Conservation (phyloP, 2,329 filamentous ascomycete genomes). For the Alternaria sp. region DNA sequence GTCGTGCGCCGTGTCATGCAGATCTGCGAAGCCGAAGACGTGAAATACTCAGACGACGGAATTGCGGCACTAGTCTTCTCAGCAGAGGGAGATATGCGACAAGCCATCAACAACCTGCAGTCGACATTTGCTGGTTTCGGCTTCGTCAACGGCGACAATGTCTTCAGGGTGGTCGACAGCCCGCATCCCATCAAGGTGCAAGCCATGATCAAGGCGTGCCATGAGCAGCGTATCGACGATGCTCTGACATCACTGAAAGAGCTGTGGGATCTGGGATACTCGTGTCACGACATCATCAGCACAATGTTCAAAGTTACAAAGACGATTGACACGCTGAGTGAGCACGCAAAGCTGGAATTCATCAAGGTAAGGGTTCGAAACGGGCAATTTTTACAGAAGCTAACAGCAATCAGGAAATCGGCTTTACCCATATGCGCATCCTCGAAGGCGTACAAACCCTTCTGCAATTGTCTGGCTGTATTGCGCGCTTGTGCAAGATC, state of each 20-base stretch:
- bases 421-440: constrained; percentile 98
- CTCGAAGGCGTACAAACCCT: constrained; percentile 97
- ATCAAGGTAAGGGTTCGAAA: constrained; percentile 66
- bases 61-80: constrained; percentile 96
- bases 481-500: constrained; percentile 89
- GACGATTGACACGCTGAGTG: constrained; percentile 87
- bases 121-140: constrained; percentile 92
- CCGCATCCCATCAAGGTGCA: constrained; percentile 98
- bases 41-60: constrained; percentile 90
- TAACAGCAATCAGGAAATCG: constrained; percentile 70
- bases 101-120: constrained; percentile 98
- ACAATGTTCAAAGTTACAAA: constrained; percentile 99
- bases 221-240: constrained; percentile 87
- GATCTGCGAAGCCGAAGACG: constrained; percentile 90
- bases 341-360: constrained; percentile 95
- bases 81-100: constrained; percentile 97
- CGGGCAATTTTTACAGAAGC: not conserved
- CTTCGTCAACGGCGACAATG: constrained; percentile 96
- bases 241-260: constrained; percentile 87
- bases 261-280: constrained; percentile 93
- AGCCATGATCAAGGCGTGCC: constrained; percentile 96
- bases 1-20: constrained; percentile 89
- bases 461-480: constrained; percentile 89
- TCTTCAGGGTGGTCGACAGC: constrained; percentile 96
- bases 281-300: constrained; percentile 98